These are phyloP conservation scores for Penicillium occitanis DNA, from an alignment of 2,329 filamentous ascomycete genomes.

Conservation along the genomic window DNA sequence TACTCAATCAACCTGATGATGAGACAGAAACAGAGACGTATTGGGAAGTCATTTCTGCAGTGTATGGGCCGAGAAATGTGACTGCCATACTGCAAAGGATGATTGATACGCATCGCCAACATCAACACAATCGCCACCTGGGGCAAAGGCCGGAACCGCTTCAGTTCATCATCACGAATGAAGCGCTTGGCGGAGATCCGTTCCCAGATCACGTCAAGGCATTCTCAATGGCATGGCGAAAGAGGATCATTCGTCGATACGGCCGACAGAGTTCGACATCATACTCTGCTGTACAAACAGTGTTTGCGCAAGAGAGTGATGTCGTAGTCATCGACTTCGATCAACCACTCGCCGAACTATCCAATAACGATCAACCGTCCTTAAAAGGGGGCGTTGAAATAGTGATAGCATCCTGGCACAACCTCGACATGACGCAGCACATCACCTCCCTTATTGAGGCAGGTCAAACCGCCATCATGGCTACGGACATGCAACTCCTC, in stretches of 20 bases:
- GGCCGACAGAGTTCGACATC: neutral
- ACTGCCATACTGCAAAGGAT: neutral
- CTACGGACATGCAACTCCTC: neutral
- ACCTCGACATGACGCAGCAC: slow-evolving; percentile 4
- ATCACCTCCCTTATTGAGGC: neutral
- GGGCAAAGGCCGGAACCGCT: neutral
- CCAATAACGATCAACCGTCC: neutral
- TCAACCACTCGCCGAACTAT: neutral
- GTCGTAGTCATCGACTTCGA: neutral
- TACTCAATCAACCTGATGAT: neutral
- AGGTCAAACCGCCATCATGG: slow-evolving; percentile 1
- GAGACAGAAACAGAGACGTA: neutral
- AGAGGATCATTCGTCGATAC: neutral
- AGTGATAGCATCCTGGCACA: neutral
- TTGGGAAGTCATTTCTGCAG: neutral
- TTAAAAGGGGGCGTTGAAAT: neutral
- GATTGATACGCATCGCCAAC: neutral
- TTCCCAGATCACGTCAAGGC: neutral
- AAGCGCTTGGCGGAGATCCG: neutral
- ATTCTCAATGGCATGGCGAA: slow-evolving; percentile 2
- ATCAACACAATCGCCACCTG: neutral
- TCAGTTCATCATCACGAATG: neutral
- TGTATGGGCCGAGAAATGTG: neutral
- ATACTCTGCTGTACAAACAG: neutral
- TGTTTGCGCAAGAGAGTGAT: neutral